Evolutionary conservation across 2,329 filamentous ascomycete species (phyloP).

Genomic region (Colletotrichum eremochloae): DNA sequence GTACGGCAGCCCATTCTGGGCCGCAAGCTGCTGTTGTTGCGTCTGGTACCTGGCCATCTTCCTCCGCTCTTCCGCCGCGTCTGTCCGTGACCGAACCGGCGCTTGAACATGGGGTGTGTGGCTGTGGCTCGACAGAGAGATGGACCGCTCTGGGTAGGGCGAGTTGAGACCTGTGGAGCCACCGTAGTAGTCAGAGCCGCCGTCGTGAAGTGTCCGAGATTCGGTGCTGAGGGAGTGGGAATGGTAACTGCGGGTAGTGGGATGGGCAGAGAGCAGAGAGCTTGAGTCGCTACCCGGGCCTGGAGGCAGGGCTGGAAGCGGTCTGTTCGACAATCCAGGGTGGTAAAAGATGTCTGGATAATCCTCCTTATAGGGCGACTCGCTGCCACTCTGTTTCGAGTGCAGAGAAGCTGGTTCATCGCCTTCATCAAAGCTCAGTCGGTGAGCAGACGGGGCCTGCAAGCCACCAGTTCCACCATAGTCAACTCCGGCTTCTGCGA

Average conservation of each 20-base stretch:
- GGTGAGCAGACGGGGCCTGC: slow-evolving; percentile 78
- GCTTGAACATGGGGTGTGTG: slow-evolving; percentile 83
- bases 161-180: slow-evolving; percentile 51
- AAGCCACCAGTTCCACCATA: slow-evolving; percentile 92
- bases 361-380: slow-evolving; percentile 78
- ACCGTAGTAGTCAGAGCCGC: slow-evolving; percentile 63
- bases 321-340: slow-evolving; percentile 79
- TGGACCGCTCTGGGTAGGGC: slow-evolving; percentile 75
- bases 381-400: slow-evolving; percentile 70
- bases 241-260: slow-evolving; percentile 54
- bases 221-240: slow-evolving; percentile 64
- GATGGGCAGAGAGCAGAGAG: slow-evolving; percentile 62
- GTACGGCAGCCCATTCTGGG: slow-evolving; percentile 65
- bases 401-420: slow-evolving; percentile 78
- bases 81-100: slow-evolving; percentile 93
- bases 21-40: slow-evolving; percentile 64
- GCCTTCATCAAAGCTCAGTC: slow-evolving; percentile 92
- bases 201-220: slow-evolving; percentile 54
- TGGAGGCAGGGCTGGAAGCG: slow-evolving; percentile 72
- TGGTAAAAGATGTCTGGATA: slow-evolving; percentile 96
- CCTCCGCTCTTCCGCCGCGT: slow-evolving; percentile 81
- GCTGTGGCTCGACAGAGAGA: slow-evolving; percentile 85
- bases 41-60: slow-evolving; percentile 68
- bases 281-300: slow-evolving; percentile 73
- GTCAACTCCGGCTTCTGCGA: slow-evolving; percentile 80